Evolutionary conservation across 352 stramenopile species (phyloP), one percentile per base, ranked within the genome.

Genomic region (Halophytophthora polymorphica): DNA sequence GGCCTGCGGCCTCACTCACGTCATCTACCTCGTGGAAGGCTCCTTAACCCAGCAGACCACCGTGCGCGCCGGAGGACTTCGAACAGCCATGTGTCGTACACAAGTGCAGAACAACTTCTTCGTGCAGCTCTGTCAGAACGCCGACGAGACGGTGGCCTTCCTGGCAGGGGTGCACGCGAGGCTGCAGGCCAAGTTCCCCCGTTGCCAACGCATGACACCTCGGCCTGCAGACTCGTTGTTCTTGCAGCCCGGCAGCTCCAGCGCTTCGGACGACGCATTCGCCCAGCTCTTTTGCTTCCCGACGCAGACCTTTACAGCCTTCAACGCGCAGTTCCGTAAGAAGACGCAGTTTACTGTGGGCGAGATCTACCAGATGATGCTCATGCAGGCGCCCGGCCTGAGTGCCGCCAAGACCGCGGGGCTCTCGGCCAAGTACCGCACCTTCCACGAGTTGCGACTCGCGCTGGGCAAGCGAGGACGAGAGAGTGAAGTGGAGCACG

Each of bases 41-140:
- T 93, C 82, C 17, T 55, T 94, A 17, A 73, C 71, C 1, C 71
- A 86, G 56, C 78, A 90, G 39, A 91, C 80, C 2, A 78, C 78
- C 0, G 68, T 94, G 3, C 70, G 77, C 3, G 59, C 76, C 0
- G 71, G 57, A 8, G 77, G 79, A 3, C 61, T 94, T 1, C 61
- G 86, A 34, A 91, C 82, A 3, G 80, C 82, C 14, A 76, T 94
- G 36, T 86, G 78, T 43, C 79, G 82, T 29, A 94, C 79, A 0
- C 82, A 93, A 35, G 68, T 94, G 46, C 77, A 90, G 45, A 77
- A 88, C 66, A 74, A 90, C 42, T 94, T 92, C 50, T 90, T 91
- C 45, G 79, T 94, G 15, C 80, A 93, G 58, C 64, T 81, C 33
- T 86, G 77, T 22, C 71, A 83, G 43, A 89, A 83, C 33, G 69